Evolutionary conservation across 768 basidiomycete genomes (phyloP).

Genomic region (Cubamyces lactineus): DNA sequence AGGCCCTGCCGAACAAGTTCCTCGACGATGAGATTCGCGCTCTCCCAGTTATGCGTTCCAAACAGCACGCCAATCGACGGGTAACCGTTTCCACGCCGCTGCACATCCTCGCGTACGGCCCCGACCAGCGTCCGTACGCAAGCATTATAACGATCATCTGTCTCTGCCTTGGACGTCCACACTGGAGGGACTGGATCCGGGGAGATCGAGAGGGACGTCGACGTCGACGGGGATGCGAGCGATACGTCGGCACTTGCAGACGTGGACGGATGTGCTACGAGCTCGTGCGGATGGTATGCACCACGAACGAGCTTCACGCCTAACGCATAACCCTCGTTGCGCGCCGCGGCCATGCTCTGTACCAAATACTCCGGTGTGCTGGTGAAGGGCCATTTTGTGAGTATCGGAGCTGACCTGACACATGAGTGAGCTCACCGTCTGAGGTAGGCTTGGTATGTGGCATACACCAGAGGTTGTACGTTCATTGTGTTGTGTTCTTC

Average conservation of each 20-base stretch:
- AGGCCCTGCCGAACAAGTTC: slow-evolving; percentile 62
- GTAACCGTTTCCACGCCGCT: slow-evolving; percentile 12
- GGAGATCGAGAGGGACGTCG: slow-evolving; percentile 49
- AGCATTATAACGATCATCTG: slow-evolving; percentile 72
- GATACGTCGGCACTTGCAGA: slow-evolving; percentile 8
- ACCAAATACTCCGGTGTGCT: slow-evolving; percentile 74
- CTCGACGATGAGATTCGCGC: slow-evolving; percentile 61
- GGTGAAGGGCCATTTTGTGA: background rate
- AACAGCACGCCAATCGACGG: slow-evolving; percentile 70
- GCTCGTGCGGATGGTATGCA: slow-evolving; percentile 85
- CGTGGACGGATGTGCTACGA: slow-evolving; percentile 47
- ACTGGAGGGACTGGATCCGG: slow-evolving; percentile 66
- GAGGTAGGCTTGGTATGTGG: slow-evolving; percentile 90
- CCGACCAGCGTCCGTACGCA: slow-evolving; percentile 61
- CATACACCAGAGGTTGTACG: slow-evolving; percentile 77
- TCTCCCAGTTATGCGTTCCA: slow-evolving; percentile 85
- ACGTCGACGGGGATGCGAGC: slow-evolving; percentile 5
- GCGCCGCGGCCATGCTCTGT: slow-evolving; percentile 67
- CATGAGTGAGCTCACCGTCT: slow-evolving; percentile 50
- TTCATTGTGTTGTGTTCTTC: background rate
- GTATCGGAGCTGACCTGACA: slow-evolving; percentile 1
- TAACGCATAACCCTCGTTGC: slow-evolving; percentile 66
- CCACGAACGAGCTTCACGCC: slow-evolving; percentile 94
- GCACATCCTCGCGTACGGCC: slow-evolving; percentile 56
- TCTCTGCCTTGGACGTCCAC: slow-evolving; percentile 67